Evolutionary conservation across 495 filamentous ascomycete species (phyloP).

Genomic region (Evansstolkia leycettana): DNA sequence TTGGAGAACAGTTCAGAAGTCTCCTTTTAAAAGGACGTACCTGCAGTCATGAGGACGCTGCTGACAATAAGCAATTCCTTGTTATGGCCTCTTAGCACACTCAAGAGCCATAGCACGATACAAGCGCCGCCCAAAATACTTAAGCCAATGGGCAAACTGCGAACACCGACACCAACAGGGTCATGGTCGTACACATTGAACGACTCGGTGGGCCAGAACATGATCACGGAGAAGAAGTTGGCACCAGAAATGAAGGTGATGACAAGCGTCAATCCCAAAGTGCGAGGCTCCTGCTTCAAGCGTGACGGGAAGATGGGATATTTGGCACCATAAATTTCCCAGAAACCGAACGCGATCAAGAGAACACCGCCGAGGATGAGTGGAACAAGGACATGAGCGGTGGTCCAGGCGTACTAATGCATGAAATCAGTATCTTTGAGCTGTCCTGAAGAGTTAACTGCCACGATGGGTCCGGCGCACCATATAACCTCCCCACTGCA

Average conservation of each 20-base stretch:
- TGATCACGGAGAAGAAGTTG: constrained; percentile 63
- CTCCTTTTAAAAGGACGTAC: constrained; percentile 16
- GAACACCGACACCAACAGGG: constrained; percentile 51
- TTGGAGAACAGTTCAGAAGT: background rate
- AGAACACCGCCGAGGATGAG: constrained; percentile 43
- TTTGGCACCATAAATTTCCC: constrained; percentile 48
- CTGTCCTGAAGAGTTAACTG: background rate
- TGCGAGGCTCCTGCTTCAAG: constrained; percentile 50
- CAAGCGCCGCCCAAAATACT: constrained; percentile 50
- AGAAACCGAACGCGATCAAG: constrained; percentile 43
- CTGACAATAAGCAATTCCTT: constrained; percentile 49
- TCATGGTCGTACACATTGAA: constrained; percentile 67
- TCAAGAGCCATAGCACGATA: constrained; percentile 48
- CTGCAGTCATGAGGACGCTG: constrained; percentile 57
- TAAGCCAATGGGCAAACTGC: constrained; percentile 54
- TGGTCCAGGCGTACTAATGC: constrained; percentile 46
- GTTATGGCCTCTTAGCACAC: constrained; percentile 48
- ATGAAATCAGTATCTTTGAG: background rate
- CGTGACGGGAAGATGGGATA: constrained; percentile 56
- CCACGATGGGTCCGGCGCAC: constrained; percentile 10
- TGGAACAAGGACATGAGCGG: constrained; percentile 46
- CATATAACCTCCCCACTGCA: constrained; percentile 60
- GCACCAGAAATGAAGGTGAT: constrained; percentile 65
- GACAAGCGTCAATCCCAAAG: constrained; percentile 48
- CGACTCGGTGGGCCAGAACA: constrained; percentile 65